These are phyloP conservation scores for Magnolia sinica DNA, from an alignment of 164 flowering plant species.

Conservation along the genomic window DNA sequence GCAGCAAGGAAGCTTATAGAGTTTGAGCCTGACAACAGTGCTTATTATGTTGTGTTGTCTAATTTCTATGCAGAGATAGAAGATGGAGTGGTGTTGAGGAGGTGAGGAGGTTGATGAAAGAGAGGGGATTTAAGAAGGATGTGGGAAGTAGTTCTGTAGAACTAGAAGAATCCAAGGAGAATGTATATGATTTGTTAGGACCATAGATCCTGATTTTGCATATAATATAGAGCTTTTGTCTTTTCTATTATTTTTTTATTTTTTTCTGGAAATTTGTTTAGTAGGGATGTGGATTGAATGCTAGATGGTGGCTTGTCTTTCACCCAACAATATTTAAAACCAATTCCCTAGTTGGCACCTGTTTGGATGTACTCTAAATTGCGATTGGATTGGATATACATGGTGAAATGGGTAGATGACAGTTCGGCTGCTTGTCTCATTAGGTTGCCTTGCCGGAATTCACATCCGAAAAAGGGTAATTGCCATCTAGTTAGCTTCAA, in stretches of 20 bases:
- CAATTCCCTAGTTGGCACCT: slow-evolving; percentile 48
- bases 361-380: slow-evolving; percentile 47
- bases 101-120: slow-evolving; percentile 42
- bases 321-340: slow-evolving; percentile 37
- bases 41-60: slow-evolving; percentile 39
- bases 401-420: too few relatives aligned
- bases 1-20: slow-evolving; percentile 51
- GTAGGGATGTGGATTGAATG: slow-evolving; percentile 26
- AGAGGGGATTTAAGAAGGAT: slow-evolving; percentile 38
- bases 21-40: slow-evolving; percentile 41
- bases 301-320: too few relatives aligned
- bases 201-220: not conserved
- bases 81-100: slow-evolving; percentile 43
- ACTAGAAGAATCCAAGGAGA: slow-evolving; percentile 24
- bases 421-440: too few relatives aligned
- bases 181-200: slow-evolving; percentile 5
- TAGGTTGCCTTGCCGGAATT: too few relatives aligned
- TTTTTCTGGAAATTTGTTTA: slow-evolving; percentile 16
- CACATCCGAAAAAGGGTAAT: too few relatives aligned
- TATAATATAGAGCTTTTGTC: not conserved
- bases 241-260: slow-evolving; percentile 18
- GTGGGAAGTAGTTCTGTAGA: slow-evolving; percentile 37
- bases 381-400: slow-evolving; percentile 50
- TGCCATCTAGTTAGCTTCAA: too few relatives aligned
- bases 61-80: slow-evolving; percentile 53